Evolutionary conservation across 106 monocot genomes (phyloP).

Genomic region (Cymbidium sinense): DNA sequence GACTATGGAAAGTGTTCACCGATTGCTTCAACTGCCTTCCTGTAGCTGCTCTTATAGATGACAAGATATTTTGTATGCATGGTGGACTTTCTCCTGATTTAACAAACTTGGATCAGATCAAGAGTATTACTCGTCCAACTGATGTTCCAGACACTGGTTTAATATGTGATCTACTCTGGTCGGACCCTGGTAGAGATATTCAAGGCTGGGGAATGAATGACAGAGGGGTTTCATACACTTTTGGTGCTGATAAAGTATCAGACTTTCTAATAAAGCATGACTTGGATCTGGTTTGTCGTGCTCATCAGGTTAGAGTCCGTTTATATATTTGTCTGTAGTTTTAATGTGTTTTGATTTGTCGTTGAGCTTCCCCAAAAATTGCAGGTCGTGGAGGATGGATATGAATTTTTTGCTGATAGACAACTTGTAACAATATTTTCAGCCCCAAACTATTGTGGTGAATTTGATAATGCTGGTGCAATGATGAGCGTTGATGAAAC

Average conservation of each 20-base stretch:
- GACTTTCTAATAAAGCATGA: constrained; percentile 49
- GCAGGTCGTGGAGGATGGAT: constrained; percentile 56
- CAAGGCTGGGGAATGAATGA: constrained; percentile 62
- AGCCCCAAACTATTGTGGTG: constrained; percentile 37
- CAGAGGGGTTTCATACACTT: constrained; percentile 52
- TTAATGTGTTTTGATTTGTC: neutral
- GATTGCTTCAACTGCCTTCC: constrained; percentile 56
- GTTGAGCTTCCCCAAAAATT: neutral
- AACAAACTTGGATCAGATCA: constrained; percentile 38
- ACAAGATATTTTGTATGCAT: constrained; percentile 59
- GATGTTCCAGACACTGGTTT: constrained; percentile 51
- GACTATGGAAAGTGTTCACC: constrained; percentile 48
- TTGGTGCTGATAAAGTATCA: constrained; percentile 45
- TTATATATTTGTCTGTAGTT: neutral
- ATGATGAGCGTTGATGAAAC: constrained; percentile 42
- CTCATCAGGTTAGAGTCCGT: constrained; percentile 33
- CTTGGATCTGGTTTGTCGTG: constrained; percentile 46
- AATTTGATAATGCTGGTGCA: constrained; percentile 38
- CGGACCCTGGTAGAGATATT: constrained; percentile 41
- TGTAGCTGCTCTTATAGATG: constrained; percentile 51
- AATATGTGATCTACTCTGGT: constrained; percentile 55
- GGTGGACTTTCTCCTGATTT: constrained; percentile 60
- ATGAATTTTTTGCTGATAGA: constrained; percentile 56
- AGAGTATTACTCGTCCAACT: constrained; percentile 29
- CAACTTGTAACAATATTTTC: constrained; percentile 54